Base-by-base conservation (phyloP, 179 eudicot species). In the Kewa caespitosa region DNA sequence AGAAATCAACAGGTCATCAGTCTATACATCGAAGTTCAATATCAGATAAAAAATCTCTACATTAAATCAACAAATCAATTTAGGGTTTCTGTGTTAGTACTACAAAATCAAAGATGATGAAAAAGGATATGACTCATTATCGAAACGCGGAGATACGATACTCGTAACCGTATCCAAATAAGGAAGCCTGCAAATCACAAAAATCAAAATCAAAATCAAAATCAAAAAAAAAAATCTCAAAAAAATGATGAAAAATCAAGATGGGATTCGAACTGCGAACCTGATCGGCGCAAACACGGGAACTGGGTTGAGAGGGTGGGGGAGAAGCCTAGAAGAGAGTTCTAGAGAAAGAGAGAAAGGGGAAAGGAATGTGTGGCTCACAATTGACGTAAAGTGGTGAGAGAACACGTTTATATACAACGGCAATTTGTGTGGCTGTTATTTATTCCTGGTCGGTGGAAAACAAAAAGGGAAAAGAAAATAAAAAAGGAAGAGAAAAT, bases 121-220 rank as follows among this genome's bases (percentile, higher is more conserved):
- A 27, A 25, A 76, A 80, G 84, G 84, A 81, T 81, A 81, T 81
- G 81, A 81, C 78, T 14, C 84, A 81, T 81, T n/a, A 14, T 73
- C 22, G 59, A n/a, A 80, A 71, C 52, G 60, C 34, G 68, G 31
- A 48, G 22, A 61, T 46, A n/a, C 17, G 32, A 41, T 0, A 6
- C 17, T 36, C 13, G 8, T 25, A 39, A 2, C 30, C 84, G 55
- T 81, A 81, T 81, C 39, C 33, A 36, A 77, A 77, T n/a, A 25
- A 73, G 36, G 54, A 74, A 81, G 84, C 84, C 81, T 81, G 84
- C 52, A n/a, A n/a, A n/a, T n/a, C n/a, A n/a, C n/a, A n/a, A 67
- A 66, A 52, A 25, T 20, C 33, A 34, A 48, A 62, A 38, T 22
- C 72, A 38, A 38, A 54, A 73, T 36, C 39, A 15, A 9, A 69